Conservation (phyloP, 169 alveolate species). For the Plasmodium billcollinsi region DNA sequence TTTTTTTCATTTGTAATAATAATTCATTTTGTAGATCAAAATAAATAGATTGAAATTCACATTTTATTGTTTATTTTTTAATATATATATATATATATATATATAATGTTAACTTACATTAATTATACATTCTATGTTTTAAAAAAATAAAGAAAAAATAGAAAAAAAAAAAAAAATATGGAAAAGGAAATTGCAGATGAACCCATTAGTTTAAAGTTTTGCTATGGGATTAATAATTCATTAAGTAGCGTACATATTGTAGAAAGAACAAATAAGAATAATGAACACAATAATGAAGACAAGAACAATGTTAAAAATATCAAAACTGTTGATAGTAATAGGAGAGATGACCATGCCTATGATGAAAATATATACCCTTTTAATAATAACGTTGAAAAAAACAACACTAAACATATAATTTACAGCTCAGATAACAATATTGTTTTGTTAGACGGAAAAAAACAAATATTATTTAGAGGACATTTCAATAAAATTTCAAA, state of each 20-base stretch:
- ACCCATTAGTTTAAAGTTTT: constrained; percentile 67
- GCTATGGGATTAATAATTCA: constrained; percentile 71
- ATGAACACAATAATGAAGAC: neutral
- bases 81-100: too few relatives aligned
- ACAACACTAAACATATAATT: constrained; percentile 7
- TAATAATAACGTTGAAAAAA: neutral
- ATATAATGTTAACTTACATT: too few relatives aligned
- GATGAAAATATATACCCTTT: neutral
- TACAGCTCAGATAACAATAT: constrained; percentile 74
- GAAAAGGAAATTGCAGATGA: constrained; percentile 25
- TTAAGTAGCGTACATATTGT: constrained; percentile 58
- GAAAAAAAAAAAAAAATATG: neutral
- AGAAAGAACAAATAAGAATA: constrained; percentile 5
- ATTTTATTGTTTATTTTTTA: too few relatives aligned
- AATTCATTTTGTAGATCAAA: too few relatives aligned
- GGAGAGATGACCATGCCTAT: neutral
- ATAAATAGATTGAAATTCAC: too few relatives aligned
- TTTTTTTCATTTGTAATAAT: too few relatives aligned
- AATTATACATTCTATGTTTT: too few relatives aligned
- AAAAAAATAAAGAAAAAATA: neutral
- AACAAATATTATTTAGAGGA: constrained; percentile 63
- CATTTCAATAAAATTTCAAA: constrained; percentile 64
- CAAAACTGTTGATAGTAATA: neutral
- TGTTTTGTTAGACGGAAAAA: constrained; percentile 63
- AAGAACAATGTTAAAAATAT: neutral